These are phyloP conservation scores for Thelephora terrestris DNA, from an alignment of 1,284 basidiomycete genomes.

Conservation along the genomic window DNA sequence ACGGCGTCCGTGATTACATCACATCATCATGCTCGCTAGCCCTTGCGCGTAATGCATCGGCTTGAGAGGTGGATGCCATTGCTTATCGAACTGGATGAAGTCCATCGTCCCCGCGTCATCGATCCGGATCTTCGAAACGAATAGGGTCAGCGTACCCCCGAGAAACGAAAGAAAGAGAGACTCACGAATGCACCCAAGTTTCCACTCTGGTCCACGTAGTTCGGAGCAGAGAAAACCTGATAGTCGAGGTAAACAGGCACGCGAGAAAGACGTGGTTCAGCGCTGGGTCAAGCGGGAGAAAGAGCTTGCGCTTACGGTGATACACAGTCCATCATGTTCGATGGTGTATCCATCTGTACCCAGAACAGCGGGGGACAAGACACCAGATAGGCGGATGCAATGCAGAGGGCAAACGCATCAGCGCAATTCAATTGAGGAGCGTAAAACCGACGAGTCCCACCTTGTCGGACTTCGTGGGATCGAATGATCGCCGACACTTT, in stretches of 20 bases:
- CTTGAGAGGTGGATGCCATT: conserved; percentile 80
- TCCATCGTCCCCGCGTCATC: conserved; percentile 67
- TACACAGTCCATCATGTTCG: conserved; percentile 85
- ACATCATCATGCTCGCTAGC: conserved; percentile 55
- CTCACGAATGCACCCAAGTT: conserved; percentile 77
- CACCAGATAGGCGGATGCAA: background rate
- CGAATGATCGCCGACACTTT: conserved; percentile 85
- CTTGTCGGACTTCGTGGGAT: conserved; percentile 95
- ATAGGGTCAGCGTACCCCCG: background rate
- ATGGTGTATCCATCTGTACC: conserved; percentile 72
- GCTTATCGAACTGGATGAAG: conserved; percentile 81
- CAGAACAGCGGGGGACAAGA: background rate
- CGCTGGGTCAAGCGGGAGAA: conserved; percentile 8
- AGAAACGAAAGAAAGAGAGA: conserved; percentile 9
- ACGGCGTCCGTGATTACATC: too few relatives aligned
- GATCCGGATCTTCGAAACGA: conserved; percentile 58
- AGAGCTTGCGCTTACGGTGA: conserved; percentile 46
- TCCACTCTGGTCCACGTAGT: conserved; percentile 75
- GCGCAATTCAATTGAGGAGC: conserved; percentile 1
- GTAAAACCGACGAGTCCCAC: conserved; percentile 27
- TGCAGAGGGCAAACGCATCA: conserved; percentile 1
- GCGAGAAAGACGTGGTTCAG: background rate
- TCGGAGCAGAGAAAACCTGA: conserved; percentile 75
- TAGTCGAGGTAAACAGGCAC: conserved; percentile 10
- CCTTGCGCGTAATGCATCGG: conserved; percentile 85